Base-by-base conservation (phyloP, 352 stramenopile genomes). In the Pythium dissotocum region DNA sequence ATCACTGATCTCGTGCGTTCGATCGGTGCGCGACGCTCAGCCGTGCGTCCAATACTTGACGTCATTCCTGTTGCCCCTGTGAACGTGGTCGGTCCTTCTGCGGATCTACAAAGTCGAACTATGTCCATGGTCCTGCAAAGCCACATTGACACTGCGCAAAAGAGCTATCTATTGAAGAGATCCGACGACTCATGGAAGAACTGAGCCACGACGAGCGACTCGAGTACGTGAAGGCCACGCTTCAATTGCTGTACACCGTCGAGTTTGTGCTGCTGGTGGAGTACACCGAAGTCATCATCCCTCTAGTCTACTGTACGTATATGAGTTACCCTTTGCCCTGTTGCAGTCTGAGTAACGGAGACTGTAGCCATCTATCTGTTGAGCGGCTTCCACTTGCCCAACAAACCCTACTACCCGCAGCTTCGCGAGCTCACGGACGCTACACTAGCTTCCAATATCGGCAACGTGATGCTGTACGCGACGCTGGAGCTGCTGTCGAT, bases 401-500 rank as follows among this genome's bases (percentile, higher is more conserved):
- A 62, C 57, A 38, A 56, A 9, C 28, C 63, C 58, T 79, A 70
- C 48, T 65, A 77, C 44, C 67, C 46, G 64, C 55, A 65, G 38
- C 32, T 70, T 12, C 44, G 51, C 8, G 51, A 32, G 21, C 48
- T 65, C 30, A 69, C 53, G 18, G 21, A 33, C 13, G 48, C 12
- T 6, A 59, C 32, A 2, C 4, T 69, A 9, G 18, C 38, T 18
- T 4, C 54, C 3, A 40, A 32, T 6, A 35, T 70, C 33, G 40
- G 64, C 16, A 62, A 59, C 58, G 49, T 71, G 58, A 18, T 74
- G 26, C 3, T 79, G 7, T 83, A 77, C 44, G 56, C 65, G 10
- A 30, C 44, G 9, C 57, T 81, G 4, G 69, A 81, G 63, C 26
- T 80, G 6, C 44, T 59, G 3, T 75, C 71, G 0, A 56, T 83